Percentiles rank a stretch among this genome's conserved stretches.
Evolutionary conservation across 2,329 filamentous ascomycete species (phyloP).

Genomic region (Metarhizium album): DNA sequence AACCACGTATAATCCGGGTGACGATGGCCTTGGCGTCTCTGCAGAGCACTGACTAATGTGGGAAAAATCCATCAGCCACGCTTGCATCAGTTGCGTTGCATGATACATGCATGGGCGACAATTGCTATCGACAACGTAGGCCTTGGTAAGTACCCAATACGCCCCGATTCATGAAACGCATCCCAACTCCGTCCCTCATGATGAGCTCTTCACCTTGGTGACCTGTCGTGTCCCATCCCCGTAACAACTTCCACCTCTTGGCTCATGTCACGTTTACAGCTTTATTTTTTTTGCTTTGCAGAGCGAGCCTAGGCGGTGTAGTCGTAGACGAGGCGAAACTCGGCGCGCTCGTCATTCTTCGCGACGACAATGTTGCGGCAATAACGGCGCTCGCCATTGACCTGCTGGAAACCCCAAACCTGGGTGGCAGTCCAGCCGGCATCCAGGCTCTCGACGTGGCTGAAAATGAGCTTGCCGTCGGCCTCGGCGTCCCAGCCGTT

Average conservation of each 20-base stretch:
- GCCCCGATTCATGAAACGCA: neutral
- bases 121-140: no score
- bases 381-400: constrained; percentile 42
- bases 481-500: constrained; percentile 50
- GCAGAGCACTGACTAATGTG: neutral
- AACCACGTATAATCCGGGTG: neutral
- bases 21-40: neutral
- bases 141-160: neutral
- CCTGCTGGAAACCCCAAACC: constrained; percentile 49
- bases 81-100: neutral
- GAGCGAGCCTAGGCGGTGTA: constrained; percentile 21
- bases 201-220: neutral
- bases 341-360: constrained; percentile 37
- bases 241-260: no score
- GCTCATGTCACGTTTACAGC: neutral
- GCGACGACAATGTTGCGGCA: constrained; percentile 41
- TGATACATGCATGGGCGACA: neutral
- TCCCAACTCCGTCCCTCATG: neutral
- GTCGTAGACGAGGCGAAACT: constrained; percentile 47
- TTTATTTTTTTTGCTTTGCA: no score
- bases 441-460: constrained; percentile 43
- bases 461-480: constrained; percentile 53
- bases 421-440: constrained; percentile 45
- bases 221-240: neutral
- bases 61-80: neutral